A percentile compares a stretch with the other conserved stretches of the same genome.
These are phyloP conservation scores for Sporothrix protearum DNA, from an alignment of 2,329 filamentous ascomycete genomes.

Conservation along the genomic window DNA sequence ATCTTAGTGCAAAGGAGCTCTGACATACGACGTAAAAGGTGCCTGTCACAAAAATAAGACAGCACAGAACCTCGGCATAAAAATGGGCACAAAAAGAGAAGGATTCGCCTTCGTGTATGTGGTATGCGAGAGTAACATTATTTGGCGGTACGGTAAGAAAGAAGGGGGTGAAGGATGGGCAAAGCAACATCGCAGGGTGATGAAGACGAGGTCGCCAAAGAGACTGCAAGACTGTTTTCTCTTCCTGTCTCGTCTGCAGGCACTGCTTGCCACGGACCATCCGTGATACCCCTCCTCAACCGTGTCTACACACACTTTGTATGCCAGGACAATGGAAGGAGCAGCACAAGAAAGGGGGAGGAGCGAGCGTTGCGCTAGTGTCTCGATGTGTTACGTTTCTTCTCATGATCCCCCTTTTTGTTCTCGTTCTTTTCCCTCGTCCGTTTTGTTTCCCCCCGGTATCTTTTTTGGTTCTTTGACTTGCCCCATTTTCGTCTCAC, in stretches of 20 bases:
- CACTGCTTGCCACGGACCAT: not conserved
- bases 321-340: not conserved
- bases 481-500: not conserved
- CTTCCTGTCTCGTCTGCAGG: not conserved
- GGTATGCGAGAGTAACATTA: not conserved
- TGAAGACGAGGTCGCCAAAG: not conserved
- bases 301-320: not conserved
- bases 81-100: not conserved
- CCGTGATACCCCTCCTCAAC: not conserved
- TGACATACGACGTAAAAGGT: not conserved
- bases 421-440: not conserved
- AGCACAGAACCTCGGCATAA: not conserved
- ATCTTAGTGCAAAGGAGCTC: not conserved
- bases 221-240: no score
- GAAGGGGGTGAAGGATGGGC: not conserved
- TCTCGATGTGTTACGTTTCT: not conserved
- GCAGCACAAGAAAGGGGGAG: not conserved
- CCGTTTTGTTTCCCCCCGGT: not conserved
- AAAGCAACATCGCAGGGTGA: not conserved
- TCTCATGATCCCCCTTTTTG: not conserved
- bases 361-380: constrained; percentile 11
- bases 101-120: not conserved
- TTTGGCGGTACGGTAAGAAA: not conserved
- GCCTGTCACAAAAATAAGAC: not conserved
- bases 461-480: not conserved